These are phyloP conservation scores for Telfairia occidentalis DNA, from an alignment of 331 rosid species.

Conservation along the genomic window DNA sequence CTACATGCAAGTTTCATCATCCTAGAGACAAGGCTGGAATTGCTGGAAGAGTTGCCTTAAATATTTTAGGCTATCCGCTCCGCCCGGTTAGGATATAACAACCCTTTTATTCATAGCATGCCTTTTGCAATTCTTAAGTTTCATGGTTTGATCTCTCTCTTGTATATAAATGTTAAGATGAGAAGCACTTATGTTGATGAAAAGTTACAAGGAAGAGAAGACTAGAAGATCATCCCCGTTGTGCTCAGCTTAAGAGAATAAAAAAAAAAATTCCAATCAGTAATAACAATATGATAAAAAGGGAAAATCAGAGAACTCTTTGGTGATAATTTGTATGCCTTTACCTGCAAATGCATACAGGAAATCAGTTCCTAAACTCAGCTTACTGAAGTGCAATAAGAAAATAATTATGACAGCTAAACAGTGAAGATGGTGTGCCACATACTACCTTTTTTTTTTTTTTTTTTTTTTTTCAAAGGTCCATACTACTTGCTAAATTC, in stretches of 20 bases:
- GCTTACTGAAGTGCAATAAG: not conserved
- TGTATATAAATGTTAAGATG: not conserved
- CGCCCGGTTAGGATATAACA: constrained; percentile 65
- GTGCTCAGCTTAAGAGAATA: not conserved
- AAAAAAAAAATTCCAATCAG: not conserved
- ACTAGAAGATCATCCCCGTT: not conserved
- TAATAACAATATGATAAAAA: not conserved
- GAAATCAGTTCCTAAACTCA: not conserved
- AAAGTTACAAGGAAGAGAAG: not conserved
- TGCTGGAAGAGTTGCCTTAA: constrained; percentile 82
- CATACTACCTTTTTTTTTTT: too few relatives aligned
- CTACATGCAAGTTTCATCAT: constrained; percentile 96
- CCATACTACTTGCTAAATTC: not conserved
- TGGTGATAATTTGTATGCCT: not conserved
- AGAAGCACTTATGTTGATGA: not conserved
- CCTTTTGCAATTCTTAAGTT: not conserved
- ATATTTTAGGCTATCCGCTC: constrained; percentile 86
- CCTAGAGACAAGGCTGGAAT: constrained; percentile 91
- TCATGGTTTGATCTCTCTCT: not conserved
- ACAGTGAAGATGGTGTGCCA: not conserved
- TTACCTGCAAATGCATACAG: not conserved
- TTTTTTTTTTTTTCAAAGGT: too few relatives aligned
- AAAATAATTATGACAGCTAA: not conserved
- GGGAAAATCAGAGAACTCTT: not conserved
- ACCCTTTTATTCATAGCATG: constrained; percentile 15